Base-by-base conservation (phyloP, 2,329 filamentous ascomycete species). In the Phoma sp. region DNA sequence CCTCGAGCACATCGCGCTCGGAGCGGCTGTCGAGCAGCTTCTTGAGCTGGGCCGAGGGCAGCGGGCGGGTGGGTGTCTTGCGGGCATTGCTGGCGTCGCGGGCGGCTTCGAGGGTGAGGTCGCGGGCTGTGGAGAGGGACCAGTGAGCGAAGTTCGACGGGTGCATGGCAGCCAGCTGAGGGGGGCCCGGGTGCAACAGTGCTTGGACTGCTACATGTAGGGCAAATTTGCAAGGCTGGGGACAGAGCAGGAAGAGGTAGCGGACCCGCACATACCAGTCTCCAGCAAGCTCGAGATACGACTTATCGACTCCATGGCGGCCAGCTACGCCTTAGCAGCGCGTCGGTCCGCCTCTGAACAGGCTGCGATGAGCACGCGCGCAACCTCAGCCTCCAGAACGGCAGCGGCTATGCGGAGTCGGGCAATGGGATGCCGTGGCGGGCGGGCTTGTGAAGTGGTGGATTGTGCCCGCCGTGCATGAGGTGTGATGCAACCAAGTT, bases 91-190 rank as follows among this genome's bases (percentile, higher is more conserved):
- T 86, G 65, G 93, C 92, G 66, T 92, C 91, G 76, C 93, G 91
- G 67, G 95, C 93, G 64, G 95, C 95, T 84, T 99, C 95, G 78
- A 99, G 87, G 52, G 95, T 99, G 73, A 99, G 88, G 78, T 98
- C 95, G 77, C 95, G 90, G 73, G 95, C 95, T 96, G 78, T 68
- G 42, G 71, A 65, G 50, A 74, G 66, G 48, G 70, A 72, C 68
- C 70, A 74, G 68, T 74, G 71, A 73, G 72, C 71, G 59, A 69
- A 75, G 59, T 65, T 70, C 34, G 71, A 73, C 39, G 72, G 72
- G 59, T 75, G 71, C 71, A 74, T 74, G 46, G 50, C 59, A 34
- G 37, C 29, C 26, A 54, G 46, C 28, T 57, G 17, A 18, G 59
- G 43, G 65, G 61, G 47, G 14, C n/a, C 21, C 26, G 2, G 18